A percentile compares a stretch with the other conserved stretches of the same genome.
These are phyloP conservation scores for Backusella psychrophila DNA, from an alignment of 192 early-diverging fungal genomes.

Conservation along the genomic window DNA sequence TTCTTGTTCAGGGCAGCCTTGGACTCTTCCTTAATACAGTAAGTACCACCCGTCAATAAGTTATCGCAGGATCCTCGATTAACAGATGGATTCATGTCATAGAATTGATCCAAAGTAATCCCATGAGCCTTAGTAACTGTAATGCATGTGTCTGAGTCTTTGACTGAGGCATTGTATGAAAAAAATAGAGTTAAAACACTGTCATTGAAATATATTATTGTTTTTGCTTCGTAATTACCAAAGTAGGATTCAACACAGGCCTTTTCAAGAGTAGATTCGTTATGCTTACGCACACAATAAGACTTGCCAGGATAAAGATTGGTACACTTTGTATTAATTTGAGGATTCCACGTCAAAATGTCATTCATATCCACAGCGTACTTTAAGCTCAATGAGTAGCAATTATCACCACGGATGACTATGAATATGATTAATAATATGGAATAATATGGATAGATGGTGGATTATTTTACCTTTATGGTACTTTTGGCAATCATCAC, in stretches of 20 bases:
- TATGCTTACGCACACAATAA: slow-evolving; percentile 18
- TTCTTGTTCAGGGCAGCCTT: not conserved
- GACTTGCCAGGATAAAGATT: slow-evolving; percentile 24
- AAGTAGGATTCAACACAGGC: not conserved
- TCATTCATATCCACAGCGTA: slow-evolving; percentile 8
- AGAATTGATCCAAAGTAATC: slow-evolving; percentile 19
- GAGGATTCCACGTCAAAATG: slow-evolving; percentile 25
- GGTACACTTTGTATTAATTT: slow-evolving; percentile 28
- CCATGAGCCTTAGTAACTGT: slow-evolving; percentile 16
- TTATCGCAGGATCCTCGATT: slow-evolving; percentile 27
- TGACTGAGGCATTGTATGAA: slow-evolving; percentile 5
- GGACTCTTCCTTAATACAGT: slow-evolving; percentile 12
- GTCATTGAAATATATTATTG: not conserved
- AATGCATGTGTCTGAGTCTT: slow-evolving; percentile 19
- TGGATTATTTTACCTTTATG: slow-evolving; percentile 10
- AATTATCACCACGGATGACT: slow-evolving; percentile 28
- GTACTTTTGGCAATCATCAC: slow-evolving; percentile 18
- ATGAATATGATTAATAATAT: not conserved
- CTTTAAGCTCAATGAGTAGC: slow-evolving; percentile 4
- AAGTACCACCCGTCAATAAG: slow-evolving; percentile 13
- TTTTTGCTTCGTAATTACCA: not conserved
- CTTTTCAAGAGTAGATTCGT: not conserved
- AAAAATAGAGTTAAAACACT: not conserved
- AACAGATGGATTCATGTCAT: slow-evolving; percentile 27
- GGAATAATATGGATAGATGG: too few relatives aligned